phyloP scores from a whole-genome alignment of 1,139 yeast species.

The Candida frijolesensis region DNA sequence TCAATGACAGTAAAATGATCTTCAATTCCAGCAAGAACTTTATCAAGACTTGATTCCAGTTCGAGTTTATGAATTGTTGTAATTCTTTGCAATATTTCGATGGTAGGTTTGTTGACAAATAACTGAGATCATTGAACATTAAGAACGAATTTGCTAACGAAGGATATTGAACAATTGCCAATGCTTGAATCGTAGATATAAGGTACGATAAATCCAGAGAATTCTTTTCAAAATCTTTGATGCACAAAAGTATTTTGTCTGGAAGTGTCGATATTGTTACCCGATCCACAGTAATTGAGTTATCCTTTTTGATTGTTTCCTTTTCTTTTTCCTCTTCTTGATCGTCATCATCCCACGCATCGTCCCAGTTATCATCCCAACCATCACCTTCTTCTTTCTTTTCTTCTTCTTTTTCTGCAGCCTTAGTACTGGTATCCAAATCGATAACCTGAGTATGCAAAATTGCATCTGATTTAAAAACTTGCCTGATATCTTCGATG shows the following conservation, averaged over 20 bases:
- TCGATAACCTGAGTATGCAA: slow-evolving; percentile 16
- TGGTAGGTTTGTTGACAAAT: slow-evolving; percentile 21
- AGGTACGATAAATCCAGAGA: slow-evolving; percentile 16
- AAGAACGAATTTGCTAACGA: slow-evolving; percentile 33
- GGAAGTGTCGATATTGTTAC: slow-evolving; percentile 25
- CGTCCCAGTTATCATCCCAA: slow-evolving; percentile 29
- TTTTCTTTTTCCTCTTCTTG: slow-evolving; percentile 9
- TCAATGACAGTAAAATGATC: slow-evolving; percentile 19
- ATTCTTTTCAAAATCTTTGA: slow-evolving; percentile 23
- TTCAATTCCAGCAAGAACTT: slow-evolving; percentile 25
- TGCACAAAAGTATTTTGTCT: slow-evolving; percentile 20
- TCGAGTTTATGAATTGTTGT: slow-evolving; percentile 19
- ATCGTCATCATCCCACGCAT: slow-evolving; percentile 25
- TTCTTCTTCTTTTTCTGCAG: not conserved
- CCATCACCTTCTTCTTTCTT: slow-evolving; percentile 14
- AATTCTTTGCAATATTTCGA: slow-evolving; percentile 15
- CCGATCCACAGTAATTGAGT: not conserved
- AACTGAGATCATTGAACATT: slow-evolving; percentile 38
- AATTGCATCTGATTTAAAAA: slow-evolving; percentile 18
- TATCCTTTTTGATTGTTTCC: not conserved
- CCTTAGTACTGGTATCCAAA: slow-evolving; percentile 11
- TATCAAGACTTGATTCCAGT: slow-evolving; percentile 26
- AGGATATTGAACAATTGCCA: slow-evolving; percentile 39
- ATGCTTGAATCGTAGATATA: slow-evolving; percentile 31
- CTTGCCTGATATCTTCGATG: slow-evolving; percentile 25